Evolutionary conservation across 345 rosid genomes (phyloP).

Genomic region (Eucalyptus cloeziana): DNA sequence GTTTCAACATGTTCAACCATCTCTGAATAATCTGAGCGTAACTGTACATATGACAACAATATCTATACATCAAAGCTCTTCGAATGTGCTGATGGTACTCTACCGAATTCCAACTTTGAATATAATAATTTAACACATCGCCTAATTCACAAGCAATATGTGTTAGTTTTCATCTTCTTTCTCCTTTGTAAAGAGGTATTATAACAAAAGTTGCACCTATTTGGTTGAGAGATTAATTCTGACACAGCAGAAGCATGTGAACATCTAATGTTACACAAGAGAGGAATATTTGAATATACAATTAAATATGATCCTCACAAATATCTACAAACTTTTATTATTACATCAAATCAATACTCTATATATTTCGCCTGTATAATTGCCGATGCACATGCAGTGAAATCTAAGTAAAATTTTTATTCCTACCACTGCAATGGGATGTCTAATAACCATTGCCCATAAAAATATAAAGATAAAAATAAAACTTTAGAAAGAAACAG

Average conservation of each 20-base stretch:
- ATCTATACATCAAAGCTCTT: not conserved
- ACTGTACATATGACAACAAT: not conserved
- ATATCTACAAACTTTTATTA: not conserved
- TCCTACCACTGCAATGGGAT: not conserved
- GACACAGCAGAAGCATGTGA: not conserved
- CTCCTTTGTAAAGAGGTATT: not conserved
- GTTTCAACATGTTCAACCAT: not conserved
- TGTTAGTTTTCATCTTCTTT: not conserved
- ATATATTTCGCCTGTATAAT: not conserved
- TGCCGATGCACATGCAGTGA: not conserved
- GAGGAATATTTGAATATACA: not conserved
- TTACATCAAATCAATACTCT: not conserved
- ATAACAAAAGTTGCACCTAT: not conserved
- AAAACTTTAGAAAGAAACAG: not conserved
- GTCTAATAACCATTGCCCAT: not conserved
- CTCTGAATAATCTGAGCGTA: not conserved
- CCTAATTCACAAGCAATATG: not conserved
- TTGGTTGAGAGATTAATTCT: not conserved
- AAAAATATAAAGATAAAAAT: not conserved
- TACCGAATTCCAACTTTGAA: not conserved
- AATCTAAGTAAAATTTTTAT: not conserved
- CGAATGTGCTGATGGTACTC: not conserved
- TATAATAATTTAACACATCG: not conserved
- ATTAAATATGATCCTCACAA: not conserved
- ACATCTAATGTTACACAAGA: not conserved